Conservation (phyloP, 208 protist species). For the Crithidia expoeki region DNA sequence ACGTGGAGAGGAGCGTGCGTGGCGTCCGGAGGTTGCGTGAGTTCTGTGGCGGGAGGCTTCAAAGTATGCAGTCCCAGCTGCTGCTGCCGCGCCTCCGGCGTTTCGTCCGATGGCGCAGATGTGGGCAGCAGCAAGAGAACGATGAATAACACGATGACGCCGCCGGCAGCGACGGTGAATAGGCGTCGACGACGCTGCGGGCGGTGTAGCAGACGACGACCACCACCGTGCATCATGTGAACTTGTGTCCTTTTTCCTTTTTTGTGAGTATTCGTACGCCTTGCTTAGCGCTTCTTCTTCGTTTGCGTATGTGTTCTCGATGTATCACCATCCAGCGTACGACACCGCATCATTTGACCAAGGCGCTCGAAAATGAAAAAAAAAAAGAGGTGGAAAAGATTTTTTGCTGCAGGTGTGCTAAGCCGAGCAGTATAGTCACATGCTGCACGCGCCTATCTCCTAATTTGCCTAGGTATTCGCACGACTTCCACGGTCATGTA, state of each 20-base stretch:
- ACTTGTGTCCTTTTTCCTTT: background rate
- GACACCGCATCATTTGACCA: background rate
- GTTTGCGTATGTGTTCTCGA: background rate
- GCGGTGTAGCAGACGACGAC: conserved; percentile 10
- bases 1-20: too few species aligned
- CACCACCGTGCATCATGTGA: background rate
- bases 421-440: too few species aligned
- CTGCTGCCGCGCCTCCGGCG: background rate
- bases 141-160: background rate
- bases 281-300: background rate
- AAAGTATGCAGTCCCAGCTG: background rate
- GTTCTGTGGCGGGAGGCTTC: background rate
- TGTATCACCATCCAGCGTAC: background rate
- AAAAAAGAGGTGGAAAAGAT: too few species aligned
- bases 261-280: too few species aligned
- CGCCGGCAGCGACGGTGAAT: background rate
- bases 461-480: too few species aligned
- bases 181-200: conserved; percentile 3
- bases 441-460: too few species aligned
- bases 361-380: too few species aligned
- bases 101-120: background rate
- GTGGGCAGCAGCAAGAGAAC: background rate
- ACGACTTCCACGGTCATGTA: too few species aligned
- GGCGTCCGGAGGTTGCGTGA: background rate
- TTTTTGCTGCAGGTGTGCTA: too few species aligned